Base-by-base conservation (phyloP, 768 basidiomycete species). In the Tricholomella constricta region DNA sequence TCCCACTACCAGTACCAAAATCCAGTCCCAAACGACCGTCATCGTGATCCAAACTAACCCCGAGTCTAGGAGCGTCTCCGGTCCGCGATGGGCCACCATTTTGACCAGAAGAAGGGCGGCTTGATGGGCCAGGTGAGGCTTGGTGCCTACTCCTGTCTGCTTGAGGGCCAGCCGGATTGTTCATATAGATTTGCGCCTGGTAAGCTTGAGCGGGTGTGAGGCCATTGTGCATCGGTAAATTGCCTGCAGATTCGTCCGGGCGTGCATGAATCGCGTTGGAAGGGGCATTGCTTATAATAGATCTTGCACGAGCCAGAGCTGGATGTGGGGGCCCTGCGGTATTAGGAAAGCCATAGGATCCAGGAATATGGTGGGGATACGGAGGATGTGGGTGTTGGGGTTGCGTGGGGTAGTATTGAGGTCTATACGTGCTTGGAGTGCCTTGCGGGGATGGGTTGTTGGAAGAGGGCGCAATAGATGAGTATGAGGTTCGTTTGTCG, bases 191-290 rank as follows among this genome's bases (percentile, higher is more conserved):
- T 66, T 91, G 88, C 7, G 85, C 83, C 63, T 90, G 91, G 71
- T 91, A 91, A 31, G 87, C 85, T 66, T 92, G 90, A 9, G 88
- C 86, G 38, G 88, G 83, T 3, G 88, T 88, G 46, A 90, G 78
- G 3, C 83, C 84, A 31, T 78, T 71, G 49, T 72, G 75, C 15
- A 75, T 70, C 35, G 53, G 54, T 41, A 74, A 67, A 55, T 83
- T 81, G 66, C 81, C 80, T 61, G 77, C 74, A 38, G 77, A 75
- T 58, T 82, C 80, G 55, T 79, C 78, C 51, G 76, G 78, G 49
- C 65, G 77, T 27, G 72, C 58, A 36, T 81, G 75, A 62, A 78
- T 66, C 22, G 79, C 79, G 35, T 72, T 67, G 19, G 71, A 57
- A 59, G 71, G 64, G 32, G 74, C 66, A 32, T 69, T 72, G 56